Evolutionary conservation across 352 stramenopile genomes (phyloP).

Genomic region (Pythium graminicola): DNA sequence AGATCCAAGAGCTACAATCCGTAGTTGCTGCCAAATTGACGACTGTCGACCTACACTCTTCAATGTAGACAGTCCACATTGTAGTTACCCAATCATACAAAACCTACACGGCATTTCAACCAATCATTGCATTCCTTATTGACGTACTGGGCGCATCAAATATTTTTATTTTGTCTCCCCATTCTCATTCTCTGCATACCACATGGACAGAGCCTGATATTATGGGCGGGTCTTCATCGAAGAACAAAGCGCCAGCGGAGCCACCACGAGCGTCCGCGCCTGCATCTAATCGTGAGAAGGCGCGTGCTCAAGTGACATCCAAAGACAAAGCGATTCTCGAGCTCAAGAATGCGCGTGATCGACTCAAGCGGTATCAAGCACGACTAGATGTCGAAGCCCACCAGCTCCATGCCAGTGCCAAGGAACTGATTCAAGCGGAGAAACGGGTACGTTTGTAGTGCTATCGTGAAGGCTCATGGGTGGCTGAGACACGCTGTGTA

Average conservation of each 20-base stretch:
- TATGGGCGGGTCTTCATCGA: conserved; percentile 54
- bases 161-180: conserved; percentile 6
- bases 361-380: conserved; percentile 78
- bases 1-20: background rate
- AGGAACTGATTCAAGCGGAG: conserved; percentile 58
- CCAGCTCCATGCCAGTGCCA: conserved; percentile 74
- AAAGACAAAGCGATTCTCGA: conserved; percentile 87
- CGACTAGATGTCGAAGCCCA: conserved; percentile 75
- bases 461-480: background rate
- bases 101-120: background rate
- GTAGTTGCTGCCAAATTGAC: no score
- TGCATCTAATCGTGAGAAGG: conserved; percentile 24
- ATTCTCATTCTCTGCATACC: background rate
- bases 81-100: conserved; percentile 6
- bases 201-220: background rate
- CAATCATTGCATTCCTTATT: no score
- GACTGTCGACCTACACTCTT: no score
- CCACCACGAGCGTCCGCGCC: background rate
- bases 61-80: no score
- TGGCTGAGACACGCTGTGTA: conserved; percentile 1
- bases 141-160: background rate
- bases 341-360: conserved; percentile 86
- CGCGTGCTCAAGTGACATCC: conserved; percentile 63
- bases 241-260: conserved; percentile 35
- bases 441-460: conserved; percentile 35